A percentile compares a stretch with the other conserved stretches of the same genome.
Conservation (phyloP, 768 basidiomycete genomes). For the Gloeostereum incarnatum region DNA sequence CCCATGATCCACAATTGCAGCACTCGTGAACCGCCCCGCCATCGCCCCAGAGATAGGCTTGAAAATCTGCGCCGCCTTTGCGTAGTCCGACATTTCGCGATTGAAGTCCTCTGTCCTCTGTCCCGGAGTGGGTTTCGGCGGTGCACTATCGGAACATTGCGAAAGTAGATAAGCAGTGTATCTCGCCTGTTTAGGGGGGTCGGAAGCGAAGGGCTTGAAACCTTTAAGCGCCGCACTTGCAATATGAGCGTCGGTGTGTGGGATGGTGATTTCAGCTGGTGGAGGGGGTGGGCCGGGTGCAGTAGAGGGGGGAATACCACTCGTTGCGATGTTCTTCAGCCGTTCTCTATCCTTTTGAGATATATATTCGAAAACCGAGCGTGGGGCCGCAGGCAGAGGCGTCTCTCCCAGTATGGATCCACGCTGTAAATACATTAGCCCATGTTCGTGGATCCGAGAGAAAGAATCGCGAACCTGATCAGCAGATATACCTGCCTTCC, state of each 20-base stretch:
- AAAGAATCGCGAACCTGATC: constrained; percentile 47
- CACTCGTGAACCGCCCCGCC: constrained; percentile 89
- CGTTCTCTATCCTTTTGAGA: constrained; percentile 89
- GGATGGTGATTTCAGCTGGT: constrained; percentile 32
- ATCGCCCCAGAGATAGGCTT: constrained; percentile 89
- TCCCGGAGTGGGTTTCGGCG: constrained; percentile 41
- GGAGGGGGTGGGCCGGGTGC: constrained; percentile 14
- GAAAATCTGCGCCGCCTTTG: constrained; percentile 82
- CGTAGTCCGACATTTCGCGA: constrained; percentile 79
- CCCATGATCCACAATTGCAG: constrained; percentile 58
- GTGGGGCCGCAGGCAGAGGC: constrained; percentile 54
- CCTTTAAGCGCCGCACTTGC: constrained; percentile 84
- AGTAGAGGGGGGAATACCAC: constrained; percentile 15
- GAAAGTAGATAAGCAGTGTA: constrained; percentile 78
- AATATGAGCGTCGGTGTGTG: constrained; percentile 63
- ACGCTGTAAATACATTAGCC: constrained; percentile 37
- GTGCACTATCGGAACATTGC: constrained; percentile 37
- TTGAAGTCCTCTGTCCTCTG: constrained; percentile 65
- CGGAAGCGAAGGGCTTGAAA: constrained; percentile 79
- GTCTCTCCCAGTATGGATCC: constrained; percentile 80
- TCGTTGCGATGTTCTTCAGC: constrained; percentile 48
- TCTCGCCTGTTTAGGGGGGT: constrained; percentile 74
- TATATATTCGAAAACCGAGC: constrained; percentile 91
- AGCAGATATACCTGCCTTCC: constrained; percentile 54
- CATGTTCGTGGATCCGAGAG: neutral